Base-by-base conservation (phyloP, 306 rosid species). In the Cercis canadensis region DNA sequence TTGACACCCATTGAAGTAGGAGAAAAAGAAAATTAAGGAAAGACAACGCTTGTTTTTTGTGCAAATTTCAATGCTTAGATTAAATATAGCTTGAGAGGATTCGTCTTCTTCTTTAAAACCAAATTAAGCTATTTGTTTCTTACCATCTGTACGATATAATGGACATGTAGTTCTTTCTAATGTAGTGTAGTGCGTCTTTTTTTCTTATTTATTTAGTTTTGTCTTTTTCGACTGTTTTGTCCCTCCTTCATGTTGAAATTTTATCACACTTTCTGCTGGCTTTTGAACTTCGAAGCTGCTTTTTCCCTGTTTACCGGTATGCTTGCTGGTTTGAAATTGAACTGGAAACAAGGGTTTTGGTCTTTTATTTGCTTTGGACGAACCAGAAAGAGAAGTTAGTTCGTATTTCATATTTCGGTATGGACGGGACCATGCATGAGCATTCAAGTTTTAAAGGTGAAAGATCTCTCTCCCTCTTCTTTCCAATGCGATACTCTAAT, bases 221-320 rank as follows among this genome's bases (percentile, higher is more conserved):
- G 45, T 65, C 19, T 55, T 70, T 18, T n/a, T 18, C 13, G 32
- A 36, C 49, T 18, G 5, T 36, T 54, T 41, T 37, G 19, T 79
- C 69, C 76, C 52, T 56, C 62, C 37, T 49, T 80, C 52, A 36
- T 55, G 74, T 78, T 80, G 72, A 80, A 75, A 12, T 72, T 39
- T 54, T 57, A 29, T 21, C 53, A 31, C 70, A 52, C 51, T 62
- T 83, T 81, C 59, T 79, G 79, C 63, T 79, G 77, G 54, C 62
- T 78, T 86, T 81, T 82, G 83, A 79, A 77, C 65, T 84, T 70
- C 57, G 69, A 82, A 77, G 73, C 74, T 78, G 78, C 76, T 86
- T 86, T 84, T 71, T 58, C 61, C 79, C 86, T 70, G 73, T 72
- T 85, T 81, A 72, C 67, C 73, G 85, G 85, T 76, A 36, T 75